Evolutionary conservation across 345 rosid genomes (phyloP).

Genomic region (Syzygium aqueum): DNA sequence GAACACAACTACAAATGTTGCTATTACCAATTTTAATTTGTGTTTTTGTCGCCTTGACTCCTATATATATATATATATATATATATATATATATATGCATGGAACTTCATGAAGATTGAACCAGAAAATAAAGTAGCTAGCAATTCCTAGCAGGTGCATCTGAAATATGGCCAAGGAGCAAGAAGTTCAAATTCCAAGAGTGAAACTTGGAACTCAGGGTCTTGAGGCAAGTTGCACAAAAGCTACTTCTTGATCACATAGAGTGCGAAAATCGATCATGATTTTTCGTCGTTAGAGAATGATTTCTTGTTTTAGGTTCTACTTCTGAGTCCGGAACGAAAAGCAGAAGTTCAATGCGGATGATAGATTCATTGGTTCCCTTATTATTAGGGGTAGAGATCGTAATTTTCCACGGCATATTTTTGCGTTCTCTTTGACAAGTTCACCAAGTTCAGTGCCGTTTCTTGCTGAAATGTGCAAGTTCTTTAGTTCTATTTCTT

Average conservation of each 20-base stretch:
- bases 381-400: no score
- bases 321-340: no score
- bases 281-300: not conserved
- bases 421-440: not conserved
- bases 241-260: not conserved
- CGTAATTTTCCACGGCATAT: no score
- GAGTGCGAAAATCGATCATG: not conserved
- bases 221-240: not conserved
- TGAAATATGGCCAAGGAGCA: not conserved
- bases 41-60: not conserved
- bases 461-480: not conserved
- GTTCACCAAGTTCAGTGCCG: not conserved
- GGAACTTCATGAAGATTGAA: not conserved
- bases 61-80: not conserved
- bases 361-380: no score
- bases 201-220: conserved; percentile 11
- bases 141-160: not conserved
- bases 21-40: no score
- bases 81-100: not conserved
- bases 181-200: not conserved
- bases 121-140: not conserved
- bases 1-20: no score
- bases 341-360: no score
- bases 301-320: no score
- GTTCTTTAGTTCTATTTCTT: not conserved